A percentile compares a stretch with the other conserved stretches of the same genome.
Evolutionary conservation across 495 filamentous ascomycete genomes (phyloP).

Genomic region (Thozetella sp.): DNA sequence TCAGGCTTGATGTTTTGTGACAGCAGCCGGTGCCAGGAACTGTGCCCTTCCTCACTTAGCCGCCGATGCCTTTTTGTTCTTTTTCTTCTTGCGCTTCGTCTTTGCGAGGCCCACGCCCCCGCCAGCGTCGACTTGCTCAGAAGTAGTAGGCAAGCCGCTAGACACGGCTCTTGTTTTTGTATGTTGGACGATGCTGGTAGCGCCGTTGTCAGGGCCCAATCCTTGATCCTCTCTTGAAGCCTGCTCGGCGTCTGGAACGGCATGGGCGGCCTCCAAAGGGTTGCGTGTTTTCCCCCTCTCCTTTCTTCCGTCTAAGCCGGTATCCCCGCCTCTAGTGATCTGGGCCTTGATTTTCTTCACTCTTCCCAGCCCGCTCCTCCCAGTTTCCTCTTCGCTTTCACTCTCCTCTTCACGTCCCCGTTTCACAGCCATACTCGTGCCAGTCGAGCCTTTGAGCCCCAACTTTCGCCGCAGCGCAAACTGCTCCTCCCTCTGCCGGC

Average conservation of each 20-base stretch:
- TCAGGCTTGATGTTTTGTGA: background rate
- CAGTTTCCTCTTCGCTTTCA: slow-evolving; percentile 61
- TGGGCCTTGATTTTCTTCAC: slow-evolving; percentile 24
- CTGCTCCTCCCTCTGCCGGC: slow-evolving; percentile 8
- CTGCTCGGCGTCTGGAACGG: background rate
- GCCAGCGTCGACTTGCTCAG: slow-evolving; percentile 9
- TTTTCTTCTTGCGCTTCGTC: slow-evolving; percentile 55
- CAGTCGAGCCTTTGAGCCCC: background rate
- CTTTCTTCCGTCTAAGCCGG: background rate
- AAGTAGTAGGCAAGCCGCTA: background rate
- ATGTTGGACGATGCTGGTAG: too few species aligned
- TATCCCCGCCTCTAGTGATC: background rate
- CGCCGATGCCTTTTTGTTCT: slow-evolving; percentile 24
- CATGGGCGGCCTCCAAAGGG: too few species aligned
- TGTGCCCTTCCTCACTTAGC: slow-evolving; percentile 16
- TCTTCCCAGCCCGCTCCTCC: slow-evolving; percentile 57
- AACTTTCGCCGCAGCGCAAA: slow-evolving; percentile 1
- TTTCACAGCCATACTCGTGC: slow-evolving; percentile 9
- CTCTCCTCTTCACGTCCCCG: slow-evolving; percentile 35
- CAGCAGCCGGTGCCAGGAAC: slow-evolving; percentile 7
- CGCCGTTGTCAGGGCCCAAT: too few species aligned
- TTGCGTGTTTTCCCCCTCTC: background rate
- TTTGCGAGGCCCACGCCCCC: slow-evolving; percentile 31
- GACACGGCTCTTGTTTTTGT: too few species aligned
- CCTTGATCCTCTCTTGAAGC: background rate